phyloP scores from a whole-genome alignment of 1,284 basidiomycete species.

The Xerocomus nothofagi region DNA sequence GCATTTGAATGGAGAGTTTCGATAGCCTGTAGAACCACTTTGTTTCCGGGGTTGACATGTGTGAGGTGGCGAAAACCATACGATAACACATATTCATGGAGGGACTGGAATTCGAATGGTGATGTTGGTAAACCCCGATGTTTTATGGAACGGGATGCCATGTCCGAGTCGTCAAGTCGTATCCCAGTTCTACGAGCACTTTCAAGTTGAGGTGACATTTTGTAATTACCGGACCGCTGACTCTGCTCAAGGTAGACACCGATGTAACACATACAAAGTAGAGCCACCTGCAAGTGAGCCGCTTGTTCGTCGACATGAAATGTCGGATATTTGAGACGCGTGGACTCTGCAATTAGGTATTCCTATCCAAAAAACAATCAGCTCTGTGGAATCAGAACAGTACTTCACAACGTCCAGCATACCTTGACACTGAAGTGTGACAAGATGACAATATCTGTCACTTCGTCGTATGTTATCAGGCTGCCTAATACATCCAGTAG shows the following conservation, averaged over 20 bases:
- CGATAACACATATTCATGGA: not conserved
- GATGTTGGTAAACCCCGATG: not conserved
- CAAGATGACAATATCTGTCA: slow-evolving; percentile 1
- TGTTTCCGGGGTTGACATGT: not conserved
- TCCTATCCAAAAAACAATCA: slow-evolving; percentile 1
- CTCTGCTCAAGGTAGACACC: not conserved
- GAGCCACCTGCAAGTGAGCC: not conserved
- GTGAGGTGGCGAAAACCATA: not conserved
- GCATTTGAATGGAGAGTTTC: not conserved
- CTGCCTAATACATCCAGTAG: slow-evolving; percentile 12
- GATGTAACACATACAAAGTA: slow-evolving; percentile 9
- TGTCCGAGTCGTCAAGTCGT: too few relatives aligned
- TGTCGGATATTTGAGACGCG: not conserved
- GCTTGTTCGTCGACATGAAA: not conserved
- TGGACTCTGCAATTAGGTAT: not conserved
- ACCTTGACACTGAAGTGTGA: slow-evolving; percentile 13
- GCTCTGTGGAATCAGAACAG: not conserved
- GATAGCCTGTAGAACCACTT: not conserved
- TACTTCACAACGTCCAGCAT: not conserved
- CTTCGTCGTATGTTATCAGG: slow-evolving; percentile 4
- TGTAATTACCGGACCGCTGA: too few relatives aligned
- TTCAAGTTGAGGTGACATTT: not conserved
- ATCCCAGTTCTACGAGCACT: not conserved
- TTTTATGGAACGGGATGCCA: not conserved
- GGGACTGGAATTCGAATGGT: not conserved